Evolutionary conservation across 352 stramenopile genomes (phyloP).

Genomic region (Pythium phragmiticola): DNA sequence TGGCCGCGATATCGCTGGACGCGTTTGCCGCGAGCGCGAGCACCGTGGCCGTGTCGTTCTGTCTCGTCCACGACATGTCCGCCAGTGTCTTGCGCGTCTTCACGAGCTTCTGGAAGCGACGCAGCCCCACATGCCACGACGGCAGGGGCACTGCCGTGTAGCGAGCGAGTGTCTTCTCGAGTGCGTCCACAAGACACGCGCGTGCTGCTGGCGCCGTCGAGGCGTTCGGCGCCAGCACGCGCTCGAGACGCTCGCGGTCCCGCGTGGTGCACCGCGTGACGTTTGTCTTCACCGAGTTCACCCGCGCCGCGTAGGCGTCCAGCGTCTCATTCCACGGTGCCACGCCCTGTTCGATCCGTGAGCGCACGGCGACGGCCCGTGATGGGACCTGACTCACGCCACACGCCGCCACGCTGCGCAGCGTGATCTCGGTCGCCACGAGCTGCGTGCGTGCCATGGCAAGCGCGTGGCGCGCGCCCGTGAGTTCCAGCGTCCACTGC

Average conservation of each 20-base stretch:
- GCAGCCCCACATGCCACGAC: not conserved
- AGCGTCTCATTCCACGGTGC: slow-evolving; percentile 2
- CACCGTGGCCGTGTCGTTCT: not conserved
- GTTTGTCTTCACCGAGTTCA: not conserved
- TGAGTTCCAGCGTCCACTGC: slow-evolving; percentile 27
- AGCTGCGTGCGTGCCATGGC: slow-evolving; percentile 32
- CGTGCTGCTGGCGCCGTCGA: not conserved
- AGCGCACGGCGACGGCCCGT: not conserved
- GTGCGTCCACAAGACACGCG: slow-evolving; percentile 4
- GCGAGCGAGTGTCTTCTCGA: not conserved
- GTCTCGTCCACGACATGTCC: not conserved
- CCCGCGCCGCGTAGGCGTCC: not conserved
- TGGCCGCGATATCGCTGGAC: not conserved
- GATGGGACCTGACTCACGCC: slow-evolving; percentile 24
- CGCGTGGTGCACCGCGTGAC: not conserved
- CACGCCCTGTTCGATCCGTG: not conserved
- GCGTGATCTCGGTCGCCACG: slow-evolving; percentile 28
- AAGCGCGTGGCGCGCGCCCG: slow-evolving; percentile 35
- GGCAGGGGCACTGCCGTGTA: not conserved
- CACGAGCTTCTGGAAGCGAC: not conserved
- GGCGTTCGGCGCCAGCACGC: not conserved
- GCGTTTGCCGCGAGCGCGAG: slow-evolving; percentile 4
- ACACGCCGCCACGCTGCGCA: slow-evolving; percentile 37
- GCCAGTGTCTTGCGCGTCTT: not conserved
- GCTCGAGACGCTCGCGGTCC: slow-evolving; percentile 4